Percentiles rank a stretch among this genome's conserved stretches.
Evolutionary conservation across 2,329 filamentous ascomycete genomes (phyloP).

Genomic region (Fonsecaea monophora): DNA sequence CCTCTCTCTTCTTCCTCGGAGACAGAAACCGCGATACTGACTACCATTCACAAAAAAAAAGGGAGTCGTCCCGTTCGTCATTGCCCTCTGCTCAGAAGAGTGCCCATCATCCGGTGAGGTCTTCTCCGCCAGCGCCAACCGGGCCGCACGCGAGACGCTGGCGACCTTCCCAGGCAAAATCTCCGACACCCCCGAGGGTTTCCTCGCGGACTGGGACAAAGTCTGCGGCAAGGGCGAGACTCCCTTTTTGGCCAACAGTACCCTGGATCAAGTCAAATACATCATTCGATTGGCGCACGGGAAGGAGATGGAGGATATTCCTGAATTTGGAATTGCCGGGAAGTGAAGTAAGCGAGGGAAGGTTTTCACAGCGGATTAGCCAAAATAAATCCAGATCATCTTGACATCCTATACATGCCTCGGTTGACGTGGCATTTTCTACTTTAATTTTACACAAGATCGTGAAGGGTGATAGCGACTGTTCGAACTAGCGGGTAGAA

Average conservation of each 20-base stretch:
- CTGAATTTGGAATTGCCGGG: constrained; percentile 21
- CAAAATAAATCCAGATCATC: background rate
- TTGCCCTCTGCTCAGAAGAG: constrained; percentile 24
- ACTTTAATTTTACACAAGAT: background rate
- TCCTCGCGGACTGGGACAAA: constrained; percentile 25
- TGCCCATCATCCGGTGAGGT: constrained; percentile 27
- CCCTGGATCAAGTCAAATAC: constrained; percentile 30
- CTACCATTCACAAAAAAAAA: background rate
- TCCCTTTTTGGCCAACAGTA: constrained; percentile 19
- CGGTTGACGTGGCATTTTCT: background rate
- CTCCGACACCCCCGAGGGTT: constrained; percentile 22
- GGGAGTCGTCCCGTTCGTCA: constrained; percentile 24
- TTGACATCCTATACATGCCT: no score
- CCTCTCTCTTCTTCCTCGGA: no score
- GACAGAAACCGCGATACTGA: background rate
- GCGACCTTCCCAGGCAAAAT: constrained; percentile 27
- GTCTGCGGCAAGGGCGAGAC: constrained; percentile 22
- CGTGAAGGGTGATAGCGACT: no score
- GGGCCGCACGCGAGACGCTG: constrained; percentile 26
- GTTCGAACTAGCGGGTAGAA: background rate
- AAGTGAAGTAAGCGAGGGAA: background rate
- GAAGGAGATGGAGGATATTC: constrained; percentile 30
- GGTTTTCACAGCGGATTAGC: background rate
- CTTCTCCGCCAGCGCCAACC: constrained; percentile 22
- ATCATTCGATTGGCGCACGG: constrained; percentile 23